Conservation (phyloP, 495 filamentous ascomycete genomes). For the Tuber umbilicatum region DNA sequence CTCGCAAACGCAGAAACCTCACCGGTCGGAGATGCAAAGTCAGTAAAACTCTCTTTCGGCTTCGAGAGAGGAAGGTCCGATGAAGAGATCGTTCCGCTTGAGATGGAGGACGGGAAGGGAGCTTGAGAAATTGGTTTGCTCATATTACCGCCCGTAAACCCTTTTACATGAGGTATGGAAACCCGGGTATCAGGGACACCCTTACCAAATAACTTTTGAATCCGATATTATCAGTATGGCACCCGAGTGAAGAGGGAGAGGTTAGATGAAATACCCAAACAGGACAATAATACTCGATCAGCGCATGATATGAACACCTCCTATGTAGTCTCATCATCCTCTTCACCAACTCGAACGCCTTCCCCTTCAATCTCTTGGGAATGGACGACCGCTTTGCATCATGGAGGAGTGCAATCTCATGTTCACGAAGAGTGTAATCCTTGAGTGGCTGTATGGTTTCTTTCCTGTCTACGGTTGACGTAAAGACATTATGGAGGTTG, state of each 20-base stretch:
- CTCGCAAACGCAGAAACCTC: slow-evolving; percentile 84
- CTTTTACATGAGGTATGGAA: slow-evolving; percentile 6
- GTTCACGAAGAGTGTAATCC: slow-evolving; percentile 74
- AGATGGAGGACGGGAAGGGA: background rate
- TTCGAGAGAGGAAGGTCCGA: background rate
- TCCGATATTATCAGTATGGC: slow-evolving; percentile 15
- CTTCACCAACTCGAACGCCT: slow-evolving; percentile 52
- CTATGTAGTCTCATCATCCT: slow-evolving; percentile 63
- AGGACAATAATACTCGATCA: slow-evolving; percentile 79
- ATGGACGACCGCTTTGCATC: slow-evolving; percentile 42
- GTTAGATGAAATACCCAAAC: slow-evolving; percentile 11
- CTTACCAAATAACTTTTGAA: slow-evolving; percentile 34
- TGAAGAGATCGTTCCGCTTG: slow-evolving; percentile 1
- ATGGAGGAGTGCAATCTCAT: slow-evolving; percentile 60
- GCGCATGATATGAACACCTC: slow-evolving; percentile 66
- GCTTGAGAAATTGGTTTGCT: slow-evolving; percentile 9
- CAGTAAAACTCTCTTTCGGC: slow-evolving; percentile 50
- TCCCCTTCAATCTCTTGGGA: slow-evolving; percentile 71
- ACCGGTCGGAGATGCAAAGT: slow-evolving; percentile 62
- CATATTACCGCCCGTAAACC: background rate
- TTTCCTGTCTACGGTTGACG: slow-evolving; percentile 54
- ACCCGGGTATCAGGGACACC: slow-evolving; percentile 25
- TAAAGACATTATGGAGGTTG: slow-evolving; percentile 85
- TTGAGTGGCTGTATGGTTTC: slow-evolving; percentile 66
- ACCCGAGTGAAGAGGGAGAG: slow-evolving; percentile 7